phyloP scores from a whole-genome alignment of 345 rosid genomes.

The Eucalyptus lansdowneana region DNA sequence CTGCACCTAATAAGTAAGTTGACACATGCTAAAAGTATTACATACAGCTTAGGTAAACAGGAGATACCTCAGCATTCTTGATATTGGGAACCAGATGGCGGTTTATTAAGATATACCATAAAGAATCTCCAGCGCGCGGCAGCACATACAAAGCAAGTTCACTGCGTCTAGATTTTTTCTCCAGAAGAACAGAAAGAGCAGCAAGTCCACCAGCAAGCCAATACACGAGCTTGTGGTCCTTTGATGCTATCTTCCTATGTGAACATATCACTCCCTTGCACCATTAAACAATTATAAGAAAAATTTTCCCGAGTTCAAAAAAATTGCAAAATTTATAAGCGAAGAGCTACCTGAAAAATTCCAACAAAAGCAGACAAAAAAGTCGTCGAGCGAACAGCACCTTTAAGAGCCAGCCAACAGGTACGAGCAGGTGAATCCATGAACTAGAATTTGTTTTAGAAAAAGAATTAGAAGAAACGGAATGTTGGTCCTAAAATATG shows the following conservation, averaged over 20 bases:
- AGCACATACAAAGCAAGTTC: slow-evolving; percentile 97
- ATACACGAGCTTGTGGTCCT: slow-evolving; percentile 92
- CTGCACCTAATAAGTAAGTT: not conserved
- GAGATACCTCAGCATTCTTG: slow-evolving; percentile 84
- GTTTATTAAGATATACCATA: slow-evolving; percentile 85
- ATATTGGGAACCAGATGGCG: slow-evolving; percentile 79
- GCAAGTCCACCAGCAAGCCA: slow-evolving; percentile 88
- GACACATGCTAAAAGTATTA: not conserved
- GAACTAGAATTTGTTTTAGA: slow-evolving; percentile 31
- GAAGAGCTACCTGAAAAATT: slow-evolving; percentile 69
- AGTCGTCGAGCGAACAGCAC: slow-evolving; percentile 81
- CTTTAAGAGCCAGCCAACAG: slow-evolving; percentile 79
- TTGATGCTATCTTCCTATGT: slow-evolving; percentile 74
- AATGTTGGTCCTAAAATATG: not conserved
- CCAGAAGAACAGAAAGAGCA: slow-evolving; percentile 86
- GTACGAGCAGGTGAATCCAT: slow-evolving; percentile 83
- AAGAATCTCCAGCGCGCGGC: slow-evolving; percentile 95
- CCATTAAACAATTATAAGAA: not conserved
- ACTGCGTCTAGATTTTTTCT: slow-evolving; percentile 88
- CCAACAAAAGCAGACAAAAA: slow-evolving; percentile 99
- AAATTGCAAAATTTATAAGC: not conserved
- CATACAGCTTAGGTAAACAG: not conserved
- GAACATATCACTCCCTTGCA: slow-evolving; percentile 76
- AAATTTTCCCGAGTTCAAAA: not conserved
- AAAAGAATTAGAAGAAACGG: not conserved